These are phyloP conservation scores for Hyphopichia fennica DNA, from an alignment of 1,139 yeast species.

Conservation along the genomic window DNA sequence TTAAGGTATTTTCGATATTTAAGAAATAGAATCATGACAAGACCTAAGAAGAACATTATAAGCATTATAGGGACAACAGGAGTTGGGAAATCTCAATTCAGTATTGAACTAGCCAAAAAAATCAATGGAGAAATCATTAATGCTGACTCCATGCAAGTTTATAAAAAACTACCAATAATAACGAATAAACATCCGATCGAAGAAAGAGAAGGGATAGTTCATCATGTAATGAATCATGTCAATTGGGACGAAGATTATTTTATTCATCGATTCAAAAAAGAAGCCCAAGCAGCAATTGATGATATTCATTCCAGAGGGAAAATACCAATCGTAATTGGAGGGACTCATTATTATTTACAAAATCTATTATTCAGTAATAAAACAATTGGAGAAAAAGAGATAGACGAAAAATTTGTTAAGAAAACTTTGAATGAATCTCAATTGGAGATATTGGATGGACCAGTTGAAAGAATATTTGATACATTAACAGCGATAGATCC, in stretches of 20 bases:
- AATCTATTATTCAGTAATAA: conserved; percentile 70
- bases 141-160: conserved; percentile 97
- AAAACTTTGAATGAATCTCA: conserved; percentile 41
- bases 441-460: conserved; percentile 51
- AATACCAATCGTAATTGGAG: conserved; percentile 88
- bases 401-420: conserved; percentile 4
- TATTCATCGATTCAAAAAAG: conserved; percentile 76
- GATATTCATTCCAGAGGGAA: conserved; percentile 73
- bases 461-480: conserved; percentile 50
- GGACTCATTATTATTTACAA: conserved; percentile 91
- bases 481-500: conserved; percentile 64
- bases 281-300: conserved; percentile 59
- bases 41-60: conserved; percentile 44
- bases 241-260: conserved; percentile 79
- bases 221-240: conserved; percentile 85
- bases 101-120: conserved; percentile 74
- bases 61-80: conserved; percentile 96
- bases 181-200: conserved; percentile 88
- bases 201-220: conserved; percentile 73
- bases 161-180: conserved; percentile 66
- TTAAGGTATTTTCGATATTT: conserved; percentile 20
- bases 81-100: conserved; percentile 87
- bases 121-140: conserved; percentile 89
- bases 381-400: conserved; percentile 40
- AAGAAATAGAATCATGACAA: conserved; percentile 24